These are phyloP conservation scores for Xylogone sp. DNA, from an alignment of 2,329 filamentous ascomycete species.

Conservation along the genomic window DNA sequence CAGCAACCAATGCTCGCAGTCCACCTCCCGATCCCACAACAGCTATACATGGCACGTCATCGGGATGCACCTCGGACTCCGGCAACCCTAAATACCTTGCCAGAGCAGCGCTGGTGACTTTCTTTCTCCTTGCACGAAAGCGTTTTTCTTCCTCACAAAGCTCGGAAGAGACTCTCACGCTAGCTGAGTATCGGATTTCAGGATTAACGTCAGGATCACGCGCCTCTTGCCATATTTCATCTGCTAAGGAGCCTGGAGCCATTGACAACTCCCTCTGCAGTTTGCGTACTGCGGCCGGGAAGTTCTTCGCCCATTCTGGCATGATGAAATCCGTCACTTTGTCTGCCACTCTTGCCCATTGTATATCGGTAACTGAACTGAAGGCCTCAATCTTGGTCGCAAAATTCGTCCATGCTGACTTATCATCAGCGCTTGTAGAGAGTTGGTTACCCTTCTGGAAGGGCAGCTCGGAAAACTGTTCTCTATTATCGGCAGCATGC, in stretches of 20 bases:
- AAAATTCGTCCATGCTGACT: slow-evolving; percentile 26
- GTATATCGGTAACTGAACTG: slow-evolving; percentile 48
- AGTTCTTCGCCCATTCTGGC: slow-evolving; percentile 74
- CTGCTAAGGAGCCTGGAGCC: slow-evolving; percentile 80
- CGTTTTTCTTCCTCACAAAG: slow-evolving; percentile 80
- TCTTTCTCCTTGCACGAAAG: slow-evolving; percentile 67
- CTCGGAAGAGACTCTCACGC: slow-evolving; percentile 75
- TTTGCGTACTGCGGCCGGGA: slow-evolving; percentile 77
- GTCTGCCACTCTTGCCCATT: slow-evolving; percentile 53
- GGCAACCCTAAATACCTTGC: slow-evolving; percentile 77
- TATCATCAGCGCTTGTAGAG: slow-evolving; percentile 11
- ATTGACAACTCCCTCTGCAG: slow-evolving; percentile 85
- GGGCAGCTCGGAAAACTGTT: slow-evolving; percentile 19
- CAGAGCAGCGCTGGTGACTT: slow-evolving; percentile 66
- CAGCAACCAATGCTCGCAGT: slow-evolving; percentile 82
- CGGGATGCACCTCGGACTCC: slow-evolving; percentile 79
- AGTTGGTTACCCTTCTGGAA: slow-evolving; percentile 15
- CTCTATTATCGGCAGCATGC: slow-evolving; percentile 18
- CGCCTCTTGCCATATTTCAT: slow-evolving; percentile 91
- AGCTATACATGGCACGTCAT: slow-evolving; percentile 90
- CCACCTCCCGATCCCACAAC: slow-evolving; percentile 94
- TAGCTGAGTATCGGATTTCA: slow-evolving; percentile 78
- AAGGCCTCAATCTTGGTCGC: slow-evolving; percentile 34
- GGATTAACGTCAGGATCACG: slow-evolving; percentile 80
- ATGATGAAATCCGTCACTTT: slow-evolving; percentile 67